Evolutionary conservation across 2,329 filamentous ascomycete species (phyloP), one percentile per base, ranked within the genome.

Genomic region (Leptographium wingfieldii): DNA sequence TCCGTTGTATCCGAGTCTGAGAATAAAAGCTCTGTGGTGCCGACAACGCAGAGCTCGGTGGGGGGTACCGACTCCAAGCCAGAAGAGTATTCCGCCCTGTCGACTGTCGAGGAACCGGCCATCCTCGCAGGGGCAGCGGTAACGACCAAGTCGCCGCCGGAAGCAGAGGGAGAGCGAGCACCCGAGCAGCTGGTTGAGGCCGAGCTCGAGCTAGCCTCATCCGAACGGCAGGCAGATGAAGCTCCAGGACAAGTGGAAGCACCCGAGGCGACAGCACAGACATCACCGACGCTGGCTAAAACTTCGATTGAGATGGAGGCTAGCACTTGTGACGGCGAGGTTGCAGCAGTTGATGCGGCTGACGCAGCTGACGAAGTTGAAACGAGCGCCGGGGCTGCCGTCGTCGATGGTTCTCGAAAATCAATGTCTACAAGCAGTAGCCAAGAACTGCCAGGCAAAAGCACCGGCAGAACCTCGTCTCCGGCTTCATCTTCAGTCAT

Each of bases 1-100:
- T 78, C 2, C 74, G 3, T 52, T 14, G 48, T 10, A 10, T 51
- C 48, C 22, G 77, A 14, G 60, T 59, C 48, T 2, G 27, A 58
- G 5, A 54, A 25, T 2, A 29, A 43, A 4, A 25, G 16, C 54
- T 58, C 25, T 62, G 62, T 33, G 63, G 68, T 54, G 27, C 16
- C 9, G 43, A 35, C 55, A 9, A 14, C 22, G 27, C 11, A 62
- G 65, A 16, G 67, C 67, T 25, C 27, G 49, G 31, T 27, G 19
- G 49, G 49, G 48, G 66, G 31, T 65, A 60, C 27, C 74, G 51
- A 57, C 3, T 19, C 11, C 19, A 57, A 51, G 40, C 6, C 29
- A 16, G 56, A 49, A 38, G 56, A 56, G 22, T 7, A 22, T 7
- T 3, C n/a, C n/a, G 9, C 33, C 5, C 53, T n/a, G 38, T 6